Conservation (phyloP, 164 flowering plant species). For the Echeveria elegans region DNA sequence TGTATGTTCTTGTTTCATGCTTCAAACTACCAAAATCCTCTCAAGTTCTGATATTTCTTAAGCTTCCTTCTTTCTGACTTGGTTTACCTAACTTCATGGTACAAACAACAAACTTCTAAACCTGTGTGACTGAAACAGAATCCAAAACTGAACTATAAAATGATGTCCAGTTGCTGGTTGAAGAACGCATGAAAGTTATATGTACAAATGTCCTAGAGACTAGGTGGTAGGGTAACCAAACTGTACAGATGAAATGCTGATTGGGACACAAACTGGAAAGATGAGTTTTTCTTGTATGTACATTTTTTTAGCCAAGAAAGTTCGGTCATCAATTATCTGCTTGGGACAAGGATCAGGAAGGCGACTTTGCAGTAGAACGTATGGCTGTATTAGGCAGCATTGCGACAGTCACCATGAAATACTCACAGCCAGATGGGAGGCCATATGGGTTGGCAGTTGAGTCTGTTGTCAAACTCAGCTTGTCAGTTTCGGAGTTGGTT, state of each 20-base stretch:
- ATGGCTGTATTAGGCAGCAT: conserved; percentile 68
- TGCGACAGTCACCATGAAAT: conserved; percentile 83
- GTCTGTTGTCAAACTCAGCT: conserved; percentile 29
- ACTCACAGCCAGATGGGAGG: conserved; percentile 82
- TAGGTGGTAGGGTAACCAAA: too few species aligned
- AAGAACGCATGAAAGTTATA: too few species aligned
- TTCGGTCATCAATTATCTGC: conserved; percentile 54
- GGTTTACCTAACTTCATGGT: too few species aligned
- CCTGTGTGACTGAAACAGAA: too few species aligned
- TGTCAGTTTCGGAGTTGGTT: conserved; percentile 32
- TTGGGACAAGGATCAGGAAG: conserved; percentile 64
- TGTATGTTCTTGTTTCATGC: not conserved
- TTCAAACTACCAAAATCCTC: not conserved
- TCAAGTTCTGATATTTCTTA: not conserved
- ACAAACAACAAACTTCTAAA: too few species aligned
- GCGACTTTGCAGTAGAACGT: conserved; percentile 11
- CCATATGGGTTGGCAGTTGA: conserved; percentile 50
- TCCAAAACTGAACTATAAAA: too few species aligned
- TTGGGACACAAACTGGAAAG: not conserved
- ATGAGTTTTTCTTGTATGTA: conserved; percentile 13
- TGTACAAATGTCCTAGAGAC: too few species aligned
- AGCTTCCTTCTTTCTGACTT: too few species aligned
- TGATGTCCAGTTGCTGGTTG: too few species aligned
- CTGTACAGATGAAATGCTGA: too few species aligned
- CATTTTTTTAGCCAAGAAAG: conserved; percentile 18